Evolutionary conservation across 2,329 filamentous ascomycete genomes (phyloP), one percentile per base, ranked within the genome.

Genomic region (Allantophomopsis cytisporea): DNA sequence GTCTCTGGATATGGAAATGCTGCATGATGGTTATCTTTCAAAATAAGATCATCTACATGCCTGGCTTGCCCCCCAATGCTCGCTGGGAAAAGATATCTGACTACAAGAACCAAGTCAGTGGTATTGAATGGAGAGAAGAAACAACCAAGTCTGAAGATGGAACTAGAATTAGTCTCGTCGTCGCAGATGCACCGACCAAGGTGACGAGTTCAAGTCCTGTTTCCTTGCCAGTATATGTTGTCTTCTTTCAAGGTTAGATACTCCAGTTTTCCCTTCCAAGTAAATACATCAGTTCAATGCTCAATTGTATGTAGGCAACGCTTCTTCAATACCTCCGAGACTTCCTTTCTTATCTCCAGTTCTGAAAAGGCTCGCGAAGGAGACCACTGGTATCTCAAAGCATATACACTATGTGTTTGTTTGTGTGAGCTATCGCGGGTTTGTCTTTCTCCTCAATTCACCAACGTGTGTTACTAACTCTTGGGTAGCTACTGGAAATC

Each of bases 1-100:
- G 68, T 3, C 62, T 88, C 12, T 88, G 70, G 68, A 62, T 60
- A 2, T 76, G 71, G 66, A 77, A 79, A 53, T 86, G 81, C 52
- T 57, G 76, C 39, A 83, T 85, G 76, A 74, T 87, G 61, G 65
- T 89, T 20, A 48, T 82, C 4, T 82, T 87, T 54, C 83, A 88
- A 59, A 84, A 88, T 52, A 80, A 80, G 53, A 84, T 88, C 53
- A 81, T 88, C 43, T 88, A 87, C 59, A 85, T 86, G 63, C 80
- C 83, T 0, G 80, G 79, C 35, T 60, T 87, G 38, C 81, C 82
- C 14, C 82, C 82, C 2, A 80, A 80, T 51, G 68, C 82, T 0
- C 69, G 81, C 13, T 66, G 69, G 17, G 79, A 87, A 60, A 75
- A 61, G 41, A 78, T 88, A 31, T 60, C 62, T 3, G 73, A 82